Conservation (phyloP, 768 basidiomycete species). For the Clavaria fumosa region DNA sequence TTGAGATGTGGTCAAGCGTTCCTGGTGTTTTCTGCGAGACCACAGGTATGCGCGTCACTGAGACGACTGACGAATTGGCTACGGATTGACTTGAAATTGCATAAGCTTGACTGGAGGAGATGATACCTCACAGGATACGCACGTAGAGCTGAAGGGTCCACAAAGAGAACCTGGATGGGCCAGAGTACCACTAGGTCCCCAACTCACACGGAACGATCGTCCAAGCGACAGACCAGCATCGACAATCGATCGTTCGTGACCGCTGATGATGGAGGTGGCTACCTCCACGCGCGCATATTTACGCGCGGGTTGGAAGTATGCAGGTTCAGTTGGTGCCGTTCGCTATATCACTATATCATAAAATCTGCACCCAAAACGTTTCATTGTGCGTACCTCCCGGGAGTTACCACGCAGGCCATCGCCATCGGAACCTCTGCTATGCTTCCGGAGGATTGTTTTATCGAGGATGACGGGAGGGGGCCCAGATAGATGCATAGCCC, state of each 20-base stretch:
- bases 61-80: constrained; percentile 49
- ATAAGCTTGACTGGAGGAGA: constrained; percentile 27
- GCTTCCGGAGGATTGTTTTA: constrained; percentile 41
- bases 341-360: too few relatives aligned
- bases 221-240: constrained; percentile 83
- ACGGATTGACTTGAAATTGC: too few relatives aligned
- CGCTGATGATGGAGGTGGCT: constrained; percentile 47
- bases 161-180: constrained; percentile 68
- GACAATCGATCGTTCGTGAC: constrained; percentile 45
- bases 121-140: constrained; percentile 16
- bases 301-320: constrained; percentile 54
- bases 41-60: constrained; percentile 32
- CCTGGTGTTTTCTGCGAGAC: constrained; percentile 20
- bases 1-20: constrained; percentile 29
- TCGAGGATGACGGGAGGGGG: constrained; percentile 17
- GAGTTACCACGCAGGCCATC: constrained; percentile 47
- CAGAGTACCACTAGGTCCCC: constrained; percentile 70
- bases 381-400: constrained; percentile 33
- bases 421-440: constrained; percentile 65
- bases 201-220: constrained; percentile 78
- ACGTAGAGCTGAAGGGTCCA: constrained; percentile 37
- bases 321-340: too few relatives aligned
- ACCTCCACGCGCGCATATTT: constrained; percentile 68
- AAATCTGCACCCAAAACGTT: not conserved
- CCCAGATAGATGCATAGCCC: constrained; percentile 26